Conservation (phyloP, 345 rosid genomes). For the Sonneratia caseolaris region DNA sequence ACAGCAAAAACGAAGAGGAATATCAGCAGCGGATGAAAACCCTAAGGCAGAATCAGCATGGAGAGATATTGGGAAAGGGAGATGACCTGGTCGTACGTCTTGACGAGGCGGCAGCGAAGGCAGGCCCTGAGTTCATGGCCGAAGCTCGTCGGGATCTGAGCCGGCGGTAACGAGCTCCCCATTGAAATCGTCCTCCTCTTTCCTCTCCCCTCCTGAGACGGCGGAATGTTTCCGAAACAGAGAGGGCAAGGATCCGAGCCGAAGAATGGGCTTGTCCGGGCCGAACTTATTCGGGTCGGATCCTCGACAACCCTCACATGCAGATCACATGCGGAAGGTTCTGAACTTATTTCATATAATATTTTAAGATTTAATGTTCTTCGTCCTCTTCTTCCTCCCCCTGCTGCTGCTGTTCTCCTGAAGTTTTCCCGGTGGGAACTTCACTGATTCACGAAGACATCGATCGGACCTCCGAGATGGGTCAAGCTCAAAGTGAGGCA, state of each 20-base stretch:
- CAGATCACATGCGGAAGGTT: no score
- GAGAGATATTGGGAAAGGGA: background rate
- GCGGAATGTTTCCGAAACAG: background rate
- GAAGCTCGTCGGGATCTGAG: slow-evolving; percentile 89
- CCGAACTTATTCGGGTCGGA: no score
- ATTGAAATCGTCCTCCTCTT: background rate
- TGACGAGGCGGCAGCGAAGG: slow-evolving; percentile 80
- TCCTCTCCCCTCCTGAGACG: background rate
- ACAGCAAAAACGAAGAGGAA: background rate
- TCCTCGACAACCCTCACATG: no score
- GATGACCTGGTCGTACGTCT: slow-evolving; percentile 73
- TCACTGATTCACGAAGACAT: background rate
- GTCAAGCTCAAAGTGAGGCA: slow-evolving; percentile 32
- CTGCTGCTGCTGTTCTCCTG: background rate
- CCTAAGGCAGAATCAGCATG: background rate
- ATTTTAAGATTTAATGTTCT: no score
- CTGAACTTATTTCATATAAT: no score
- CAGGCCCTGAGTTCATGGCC: slow-evolving; percentile 87
- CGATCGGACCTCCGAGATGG: background rate
- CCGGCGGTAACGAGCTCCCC: slow-evolving; percentile 23
- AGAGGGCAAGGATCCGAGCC: no score
- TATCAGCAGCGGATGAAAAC: background rate
- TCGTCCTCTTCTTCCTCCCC: no score
- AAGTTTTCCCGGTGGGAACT: background rate
- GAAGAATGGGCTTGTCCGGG: no score